Base-by-base conservation (phyloP, 2,329 filamentous ascomycete species). In the Huntiella savannae region DNA sequence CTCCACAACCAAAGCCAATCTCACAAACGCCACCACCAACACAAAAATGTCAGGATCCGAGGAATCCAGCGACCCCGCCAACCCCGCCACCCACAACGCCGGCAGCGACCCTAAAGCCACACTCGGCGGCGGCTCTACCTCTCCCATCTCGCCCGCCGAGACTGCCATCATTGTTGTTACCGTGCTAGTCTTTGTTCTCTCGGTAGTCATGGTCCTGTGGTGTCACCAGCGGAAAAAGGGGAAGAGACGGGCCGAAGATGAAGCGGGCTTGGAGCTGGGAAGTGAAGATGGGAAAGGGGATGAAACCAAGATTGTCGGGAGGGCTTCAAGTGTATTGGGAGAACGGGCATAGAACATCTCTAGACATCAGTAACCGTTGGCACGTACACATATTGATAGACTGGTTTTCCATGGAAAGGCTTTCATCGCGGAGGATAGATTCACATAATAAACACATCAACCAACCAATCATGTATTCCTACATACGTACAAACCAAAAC, bases 21-120 rank as follows among this genome's bases (percentile, higher is more conserved):
- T 10, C 22, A 7, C 6, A 28, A 28, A 28, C 22, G 22, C 22
- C 22, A 28, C 22, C 22, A 28, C 22, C 39, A 17, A 36, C 39
- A 17, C 32, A 13, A 22, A 40, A 22, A 19, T 33, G 34, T 8
- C 33, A 28, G 12, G 33, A 6, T 32, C 33, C n/a, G 13, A 47
- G 7, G 36, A 50, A 15, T 37, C 45, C 42, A 37, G 41, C 33
- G 47, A 49, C 34, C 49, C 49, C 32, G 49, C 49, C 11, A 50
- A 47, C 32, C 45, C 45, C 32, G 47, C 47, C 5, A 49, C 43
- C 17, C 47, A 50, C 39, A 45, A 45, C 7, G 41, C 47, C 32
- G 44, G 50, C 17, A 40, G 40, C 12, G 40, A 51, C 38, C 51
- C 51, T n/a, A 43, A 46, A 39, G 16, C 39, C 19, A 46, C 50